Percentiles rank a stretch among this genome's conserved stretches.
phyloP scores from a whole-genome alignment of 208 protist genomes.

The Wallacemonas collosoma region DNA sequence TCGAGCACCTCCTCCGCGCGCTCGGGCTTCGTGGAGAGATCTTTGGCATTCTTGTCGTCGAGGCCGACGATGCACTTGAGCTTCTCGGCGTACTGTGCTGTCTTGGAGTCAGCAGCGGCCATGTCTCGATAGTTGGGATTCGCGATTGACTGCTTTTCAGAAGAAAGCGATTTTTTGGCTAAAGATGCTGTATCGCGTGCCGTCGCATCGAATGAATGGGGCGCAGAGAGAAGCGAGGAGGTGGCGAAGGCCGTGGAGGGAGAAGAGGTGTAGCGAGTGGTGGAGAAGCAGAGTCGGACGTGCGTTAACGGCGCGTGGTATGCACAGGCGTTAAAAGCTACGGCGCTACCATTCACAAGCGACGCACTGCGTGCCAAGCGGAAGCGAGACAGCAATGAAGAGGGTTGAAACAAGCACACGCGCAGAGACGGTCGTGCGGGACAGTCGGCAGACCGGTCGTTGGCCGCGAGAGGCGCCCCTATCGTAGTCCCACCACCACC shows the following conservation, averaged over 20 bases:
- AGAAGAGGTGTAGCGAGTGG: background rate
- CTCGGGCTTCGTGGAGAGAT: slow-evolving; percentile 85
- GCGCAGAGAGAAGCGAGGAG: background rate
- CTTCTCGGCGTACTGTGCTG: slow-evolving; percentile 30
- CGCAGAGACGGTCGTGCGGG: too few species aligned
- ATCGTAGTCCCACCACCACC: too few species aligned
- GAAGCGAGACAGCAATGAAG: too few species aligned
- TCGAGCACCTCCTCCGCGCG: slow-evolving; percentile 80
- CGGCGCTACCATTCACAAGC: too few species aligned
- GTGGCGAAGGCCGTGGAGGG: background rate
- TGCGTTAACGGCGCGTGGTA: background rate
- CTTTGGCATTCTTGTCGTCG: slow-evolving; percentile 88
- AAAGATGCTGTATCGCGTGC: background rate
- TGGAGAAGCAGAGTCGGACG: slow-evolving; percentile 1
- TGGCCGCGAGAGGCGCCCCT: too few species aligned
- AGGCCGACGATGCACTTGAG: slow-evolving; percentile 84
- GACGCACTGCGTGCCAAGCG: too few species aligned
- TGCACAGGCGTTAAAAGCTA: too few species aligned
- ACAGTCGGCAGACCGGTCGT: too few species aligned
- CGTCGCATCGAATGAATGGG: background rate
- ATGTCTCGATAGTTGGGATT: slow-evolving; percentile 10
- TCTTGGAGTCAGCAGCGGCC: slow-evolving; percentile 19
- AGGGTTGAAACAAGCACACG: too few species aligned
- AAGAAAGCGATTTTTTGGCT: background rate
- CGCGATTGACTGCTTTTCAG: slow-evolving; percentile 5